Evolutionary conservation across 2,329 filamentous ascomycete species (phyloP).

Genomic region (Acrocalymma vagum): DNA sequence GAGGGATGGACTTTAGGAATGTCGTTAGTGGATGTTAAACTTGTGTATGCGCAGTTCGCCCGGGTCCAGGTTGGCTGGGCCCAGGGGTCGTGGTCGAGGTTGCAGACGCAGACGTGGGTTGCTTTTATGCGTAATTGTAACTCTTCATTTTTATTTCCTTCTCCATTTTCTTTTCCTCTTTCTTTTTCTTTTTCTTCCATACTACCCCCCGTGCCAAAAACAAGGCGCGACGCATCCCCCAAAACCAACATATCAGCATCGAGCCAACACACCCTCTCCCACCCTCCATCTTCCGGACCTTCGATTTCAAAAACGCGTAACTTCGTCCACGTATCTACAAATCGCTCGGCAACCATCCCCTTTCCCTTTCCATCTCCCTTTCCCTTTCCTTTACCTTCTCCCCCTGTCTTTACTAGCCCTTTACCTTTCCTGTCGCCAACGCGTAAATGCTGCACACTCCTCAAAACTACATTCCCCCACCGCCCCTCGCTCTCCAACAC

Average conservation of each 20-base stretch:
- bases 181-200: no score
- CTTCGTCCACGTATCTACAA: slow-evolving; percentile 65
- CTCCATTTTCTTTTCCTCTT: no score
- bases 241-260: slow-evolving; percentile 63
- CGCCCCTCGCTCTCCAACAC: slow-evolving; percentile 53
- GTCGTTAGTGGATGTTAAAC: slow-evolving; percentile 40
- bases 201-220: no score
- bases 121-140: slow-evolving; percentile 52
- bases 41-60: slow-evolving; percentile 60
- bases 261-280: slow-evolving; percentile 57
- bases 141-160: slow-evolving; percentile 42
- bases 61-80: slow-evolving; percentile 58
- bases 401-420: slow-evolving; percentile 2
- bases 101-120: slow-evolving; percentile 63
- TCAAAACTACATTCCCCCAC: slow-evolving; percentile 51
- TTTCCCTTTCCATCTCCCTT: slow-evolving; percentile 33
- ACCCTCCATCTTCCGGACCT: slow-evolving; percentile 23
- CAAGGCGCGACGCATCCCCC: slow-evolving; percentile 42
- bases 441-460: slow-evolving; percentile 51
- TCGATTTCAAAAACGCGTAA: slow-evolving; percentile 60
- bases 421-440: slow-evolving; percentile 34
- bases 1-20: slow-evolving; percentile 45
- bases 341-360: slow-evolving; percentile 59
- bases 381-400: no score
- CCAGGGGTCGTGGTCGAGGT: slow-evolving; percentile 60